These are phyloP conservation scores for Volvox carteri DNA, from an alignment of 163 green algal species.

Conservation along the genomic window DNA sequence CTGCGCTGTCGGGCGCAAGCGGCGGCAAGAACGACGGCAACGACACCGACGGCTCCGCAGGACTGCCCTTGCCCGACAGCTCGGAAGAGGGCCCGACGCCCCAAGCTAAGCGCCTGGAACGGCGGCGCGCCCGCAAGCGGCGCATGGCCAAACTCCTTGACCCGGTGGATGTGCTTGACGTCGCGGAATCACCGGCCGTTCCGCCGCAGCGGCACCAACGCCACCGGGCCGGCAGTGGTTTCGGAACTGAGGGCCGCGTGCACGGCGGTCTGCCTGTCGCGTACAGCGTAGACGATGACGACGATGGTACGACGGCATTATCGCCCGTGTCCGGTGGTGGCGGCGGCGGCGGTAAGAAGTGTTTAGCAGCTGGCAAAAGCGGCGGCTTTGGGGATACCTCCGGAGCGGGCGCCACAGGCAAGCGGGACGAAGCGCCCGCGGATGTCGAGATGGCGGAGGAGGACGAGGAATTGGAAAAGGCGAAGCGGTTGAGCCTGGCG, in stretches of 20 bases:
- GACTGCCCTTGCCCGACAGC: background rate
- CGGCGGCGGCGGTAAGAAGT: background rate
- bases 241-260: background rate
- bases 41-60: background rate
- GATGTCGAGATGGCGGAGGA: background rate
- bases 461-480: background rate
- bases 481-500: conserved; percentile 15
- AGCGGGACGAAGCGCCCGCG: background rate
- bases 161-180: background rate
- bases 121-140: background rate
- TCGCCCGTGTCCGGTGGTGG: background rate
- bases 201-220: background rate
- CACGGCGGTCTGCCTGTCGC: background rate
- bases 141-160: background rate
- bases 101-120: background rate
- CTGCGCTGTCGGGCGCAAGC: conserved; percentile 3
- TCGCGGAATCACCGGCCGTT: conserved; percentile 23
- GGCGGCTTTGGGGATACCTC: background rate
- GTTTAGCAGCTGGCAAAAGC: too few species aligned
- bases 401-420: background rate
- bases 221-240: background rate
- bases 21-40: background rate
- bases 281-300: background rate
- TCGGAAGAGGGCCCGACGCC: background rate
- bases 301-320: conserved; percentile 15